These are phyloP conservation scores for Beverwykella pulmonaria DNA, from an alignment of 495 filamentous ascomycete genomes.

Conservation along the genomic window DNA sequence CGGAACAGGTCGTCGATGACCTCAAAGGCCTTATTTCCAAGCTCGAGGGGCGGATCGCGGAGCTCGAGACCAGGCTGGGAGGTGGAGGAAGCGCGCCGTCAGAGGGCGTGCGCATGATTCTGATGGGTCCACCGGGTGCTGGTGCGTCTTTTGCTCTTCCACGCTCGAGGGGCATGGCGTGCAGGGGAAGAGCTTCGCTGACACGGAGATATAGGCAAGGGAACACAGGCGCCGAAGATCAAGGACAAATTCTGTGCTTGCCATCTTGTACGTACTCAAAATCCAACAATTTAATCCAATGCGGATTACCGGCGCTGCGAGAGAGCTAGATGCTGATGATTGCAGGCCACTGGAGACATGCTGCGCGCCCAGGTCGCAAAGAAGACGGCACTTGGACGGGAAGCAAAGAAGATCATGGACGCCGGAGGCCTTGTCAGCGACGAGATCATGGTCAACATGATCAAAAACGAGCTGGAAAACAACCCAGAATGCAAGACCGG, in stretches of 20 bases:
- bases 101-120: constrained; percentile 80
- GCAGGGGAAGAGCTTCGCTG: constrained; percentile 32
- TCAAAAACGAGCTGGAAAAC: constrained; percentile 90
- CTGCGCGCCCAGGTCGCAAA: constrained; percentile 96
- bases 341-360: constrained; percentile 97
- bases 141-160: constrained; percentile 59
- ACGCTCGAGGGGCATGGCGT: background rate
- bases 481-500: constrained; percentile 96
- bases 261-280: constrained; percentile 75
- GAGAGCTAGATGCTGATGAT: constrained; percentile 23
- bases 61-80: constrained; percentile 68
- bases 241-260: constrained; percentile 97
- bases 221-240: constrained; percentile 95
- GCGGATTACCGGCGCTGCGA: background rate
- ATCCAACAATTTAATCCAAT: background rate
- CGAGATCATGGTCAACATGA: constrained; percentile 99
- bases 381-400: constrained; percentile 90
- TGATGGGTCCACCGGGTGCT: constrained; percentile 97
- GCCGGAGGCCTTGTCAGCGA: constrained; percentile 96
- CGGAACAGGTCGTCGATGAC: constrained; percentile 45
- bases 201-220: constrained; percentile 72
- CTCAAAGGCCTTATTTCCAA: constrained; percentile 63
- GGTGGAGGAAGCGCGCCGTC: constrained; percentile 54
- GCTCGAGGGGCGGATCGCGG: constrained; percentile 80
- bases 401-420: constrained; percentile 99